A percentile compares a stretch with the other conserved stretches of the same genome.
Conservation (phyloP, 768 basidiomycete species). For the Panus rudis region DNA sequence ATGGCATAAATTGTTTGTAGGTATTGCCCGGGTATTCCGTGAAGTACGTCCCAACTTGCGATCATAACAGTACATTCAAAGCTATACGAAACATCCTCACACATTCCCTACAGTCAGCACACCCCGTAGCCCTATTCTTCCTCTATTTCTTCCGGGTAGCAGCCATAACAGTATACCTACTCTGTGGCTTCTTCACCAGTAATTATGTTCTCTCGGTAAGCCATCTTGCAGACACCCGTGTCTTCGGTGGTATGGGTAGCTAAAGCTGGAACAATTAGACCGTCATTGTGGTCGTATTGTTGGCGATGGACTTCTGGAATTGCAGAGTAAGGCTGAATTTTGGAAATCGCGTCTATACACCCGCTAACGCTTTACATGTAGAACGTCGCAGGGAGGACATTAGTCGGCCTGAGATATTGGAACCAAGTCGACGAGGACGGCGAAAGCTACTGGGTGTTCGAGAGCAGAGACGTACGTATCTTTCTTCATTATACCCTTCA, state of each 20-base stretch:
- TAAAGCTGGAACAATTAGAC: slow-evolving; percentile 45
- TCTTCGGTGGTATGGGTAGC: background rate
- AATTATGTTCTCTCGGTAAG: slow-evolving; percentile 92
- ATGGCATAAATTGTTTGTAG: slow-evolving; percentile 2
- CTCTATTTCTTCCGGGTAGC: slow-evolving; percentile 83
- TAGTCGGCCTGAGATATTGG: slow-evolving; percentile 96
- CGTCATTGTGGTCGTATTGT: slow-evolving; percentile 84
- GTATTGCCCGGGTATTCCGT: slow-evolving; percentile 67
- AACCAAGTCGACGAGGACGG: slow-evolving; percentile 99
- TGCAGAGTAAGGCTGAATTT: slow-evolving; percentile 59
- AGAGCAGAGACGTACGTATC: slow-evolving; percentile 81
- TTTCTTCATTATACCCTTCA: slow-evolving; percentile 1
- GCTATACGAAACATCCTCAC: background rate
- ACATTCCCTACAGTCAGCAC: slow-evolving; percentile 52
- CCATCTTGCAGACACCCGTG: slow-evolving; percentile 4
- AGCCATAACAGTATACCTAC: slow-evolving; percentile 87
- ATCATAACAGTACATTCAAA: background rate
- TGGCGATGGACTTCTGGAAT: slow-evolving; percentile 99
- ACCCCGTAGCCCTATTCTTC: slow-evolving; percentile 78
- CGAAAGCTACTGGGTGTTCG: slow-evolving; percentile 96
- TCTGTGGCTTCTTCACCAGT: slow-evolving; percentile 85
- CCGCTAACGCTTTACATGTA: too few relatives aligned
- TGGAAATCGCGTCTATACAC: background rate
- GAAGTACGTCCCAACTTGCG: slow-evolving; percentile 40
- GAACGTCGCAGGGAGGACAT: slow-evolving; percentile 90